Conservation (phyloP, 1,139 yeast species). For the Diutina neorugosa region DNA sequence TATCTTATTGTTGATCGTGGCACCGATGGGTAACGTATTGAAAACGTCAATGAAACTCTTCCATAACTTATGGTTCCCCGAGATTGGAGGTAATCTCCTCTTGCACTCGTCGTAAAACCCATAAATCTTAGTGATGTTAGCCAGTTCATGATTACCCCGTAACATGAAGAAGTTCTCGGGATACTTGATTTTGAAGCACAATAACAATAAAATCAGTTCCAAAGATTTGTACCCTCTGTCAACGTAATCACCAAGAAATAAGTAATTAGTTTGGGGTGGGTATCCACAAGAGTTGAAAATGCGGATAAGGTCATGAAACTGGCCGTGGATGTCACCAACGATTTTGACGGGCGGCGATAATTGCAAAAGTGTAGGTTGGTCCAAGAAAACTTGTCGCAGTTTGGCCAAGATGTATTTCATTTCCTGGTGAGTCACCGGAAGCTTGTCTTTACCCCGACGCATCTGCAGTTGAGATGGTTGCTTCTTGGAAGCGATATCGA, state of each 20-base stretch:
- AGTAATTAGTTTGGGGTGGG: slow-evolving; percentile 4
- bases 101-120: slow-evolving; percentile 49
- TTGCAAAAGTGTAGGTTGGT: slow-evolving; percentile 67
- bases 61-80: slow-evolving; percentile 49
- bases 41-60: slow-evolving; percentile 69
- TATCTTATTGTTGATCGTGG: slow-evolving; percentile 71
- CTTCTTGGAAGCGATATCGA: slow-evolving; percentile 30
- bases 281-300: slow-evolving; percentile 5
- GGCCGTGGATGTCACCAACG: slow-evolving; percentile 19
- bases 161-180: slow-evolving; percentile 5
- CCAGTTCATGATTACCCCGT: slow-evolving; percentile 5
- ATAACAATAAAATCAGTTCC: slow-evolving; percentile 4
- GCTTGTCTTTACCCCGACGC: slow-evolving; percentile 26
- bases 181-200: slow-evolving; percentile 5
- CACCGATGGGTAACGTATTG: slow-evolving; percentile 79
- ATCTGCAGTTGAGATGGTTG: slow-evolving; percentile 7
- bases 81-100: slow-evolving; percentile 46
- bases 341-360: slow-evolving; percentile 77
- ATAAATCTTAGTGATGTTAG: slow-evolving; percentile 5
- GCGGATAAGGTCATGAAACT: slow-evolving; percentile 3
- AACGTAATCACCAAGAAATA: slow-evolving; percentile 5
- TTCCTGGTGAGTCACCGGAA: slow-evolving; percentile 39
- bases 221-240: slow-evolving; percentile 3
- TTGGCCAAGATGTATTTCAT: slow-evolving; percentile 53
- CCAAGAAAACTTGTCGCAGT: slow-evolving; percentile 57